phyloP scores from a whole-genome alignment of 805 yeast species.

The Dipodascus albidus region DNA sequence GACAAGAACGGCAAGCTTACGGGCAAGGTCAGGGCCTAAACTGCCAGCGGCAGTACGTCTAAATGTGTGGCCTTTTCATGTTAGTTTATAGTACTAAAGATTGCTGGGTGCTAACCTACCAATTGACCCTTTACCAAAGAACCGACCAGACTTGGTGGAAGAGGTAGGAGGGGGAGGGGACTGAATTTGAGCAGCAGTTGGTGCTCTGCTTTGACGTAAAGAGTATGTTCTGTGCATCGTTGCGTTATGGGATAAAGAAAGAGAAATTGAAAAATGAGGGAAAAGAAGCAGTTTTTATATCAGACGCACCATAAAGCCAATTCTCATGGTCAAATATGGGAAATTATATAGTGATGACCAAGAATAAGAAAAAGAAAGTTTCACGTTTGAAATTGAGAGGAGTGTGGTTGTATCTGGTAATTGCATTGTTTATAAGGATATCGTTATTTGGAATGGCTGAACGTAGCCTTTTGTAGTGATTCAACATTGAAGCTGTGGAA shows the following conservation, averaged over 20 bases:
- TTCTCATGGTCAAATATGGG: background rate
- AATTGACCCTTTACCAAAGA: conserved; percentile 71
- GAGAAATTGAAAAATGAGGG: background rate
- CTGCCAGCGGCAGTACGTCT: conserved; percentile 84
- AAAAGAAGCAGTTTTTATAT: conserved; percentile 1
- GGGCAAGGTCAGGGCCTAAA: conserved; percentile 88
- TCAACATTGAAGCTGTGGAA: background rate
- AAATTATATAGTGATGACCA: background rate
- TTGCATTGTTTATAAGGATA: background rate
- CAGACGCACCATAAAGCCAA: background rate
- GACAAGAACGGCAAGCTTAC: conserved; percentile 82
- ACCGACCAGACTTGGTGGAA: conserved; percentile 68
- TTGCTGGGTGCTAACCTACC: conserved; percentile 12
- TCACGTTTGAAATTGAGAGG: background rate
- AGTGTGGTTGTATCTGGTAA: background rate
- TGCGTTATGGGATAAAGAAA: background rate
- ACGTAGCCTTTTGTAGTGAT: background rate
- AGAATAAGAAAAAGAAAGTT: background rate
- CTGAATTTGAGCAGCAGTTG: conserved; percentile 91
- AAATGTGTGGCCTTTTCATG: conserved; percentile 25
- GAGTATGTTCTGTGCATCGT: conserved; percentile 97
- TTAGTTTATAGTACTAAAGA: too few species aligned
- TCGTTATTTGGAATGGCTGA: background rate
- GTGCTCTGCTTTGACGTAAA: conserved; percentile 88
- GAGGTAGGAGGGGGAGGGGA: conserved; percentile 94